Evolutionary conservation across 2,329 filamentous ascomycete species (phyloP), one percentile per base, ranked within the genome.

Genomic region (Ceratocystis ficicola): DNA sequence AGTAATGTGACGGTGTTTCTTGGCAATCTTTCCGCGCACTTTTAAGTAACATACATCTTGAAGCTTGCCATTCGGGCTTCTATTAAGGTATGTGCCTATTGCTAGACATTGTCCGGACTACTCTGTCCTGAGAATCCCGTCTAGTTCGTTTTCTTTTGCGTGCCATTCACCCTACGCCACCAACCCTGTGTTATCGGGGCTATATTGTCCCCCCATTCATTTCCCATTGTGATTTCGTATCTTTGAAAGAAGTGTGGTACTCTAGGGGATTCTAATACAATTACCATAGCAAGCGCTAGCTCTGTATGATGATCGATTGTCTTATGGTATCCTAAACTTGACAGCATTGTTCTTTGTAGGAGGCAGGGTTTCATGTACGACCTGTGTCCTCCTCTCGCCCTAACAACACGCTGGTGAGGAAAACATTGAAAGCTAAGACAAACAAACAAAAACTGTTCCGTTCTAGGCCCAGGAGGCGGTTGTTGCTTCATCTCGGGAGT

Each of bases 401-500:
- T 20, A n/a, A 36, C 32, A 36, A 36, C 32, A 8, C 32, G 12
- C 25, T 17, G 44, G n/a, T 8, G n/a, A 48, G 15, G 44, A 50
- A 50, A 50, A 50, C 22, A 22, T 52, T 15, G 20, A 52, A 25
- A 17, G 20, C 48, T 5, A 52, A 8, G 32, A 25, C 20, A 12
- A 25, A 25, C 20, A 32, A 3, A 7, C 52, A 7, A 17, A 32
- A 17, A 12, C 15, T 12, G 5, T n/a, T 36, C 2, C 7, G 52
- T n/a, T 59, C 12, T 59, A 30, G 52, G 52, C 25, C 8, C 32
- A 36, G 32, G 25, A 17, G 28, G 25, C 3, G 17, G 32, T 30
- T 4, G 28, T n/a, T 59, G 15, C 17, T 59, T 59, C 28, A 59
- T 59, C 28, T 59, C 52, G 52, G 52, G n/a, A 59, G 15, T 59